A percentile compares a stretch with the other conserved stretches of the same genome.
Conservation (phyloP, 352 stramenopile genomes). For the Globisporangium sylvaticum region DNA sequence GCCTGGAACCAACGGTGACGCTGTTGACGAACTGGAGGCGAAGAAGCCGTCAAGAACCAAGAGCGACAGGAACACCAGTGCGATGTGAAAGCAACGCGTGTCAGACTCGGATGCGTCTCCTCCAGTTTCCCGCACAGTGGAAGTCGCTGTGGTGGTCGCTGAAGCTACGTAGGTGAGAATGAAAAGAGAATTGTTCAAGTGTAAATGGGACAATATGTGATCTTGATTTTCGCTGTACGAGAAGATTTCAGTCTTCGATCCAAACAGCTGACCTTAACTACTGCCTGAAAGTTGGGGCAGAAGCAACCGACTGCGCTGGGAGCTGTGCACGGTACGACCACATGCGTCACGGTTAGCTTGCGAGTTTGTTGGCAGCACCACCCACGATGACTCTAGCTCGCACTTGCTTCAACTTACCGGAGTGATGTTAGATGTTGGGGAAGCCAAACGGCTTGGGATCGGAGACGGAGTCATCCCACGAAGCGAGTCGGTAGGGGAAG, state of each 20-base stretch:
- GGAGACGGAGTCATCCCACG: conserved; percentile 9
- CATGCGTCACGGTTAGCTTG: neutral
- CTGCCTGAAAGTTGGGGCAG: neutral
- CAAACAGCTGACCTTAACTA: neutral
- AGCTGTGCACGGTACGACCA: neutral
- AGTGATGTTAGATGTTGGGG: neutral
- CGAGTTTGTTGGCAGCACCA: neutral
- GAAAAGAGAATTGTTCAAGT: neutral
- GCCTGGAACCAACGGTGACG: neutral
- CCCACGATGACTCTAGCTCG: neutral
- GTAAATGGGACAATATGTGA: neutral
- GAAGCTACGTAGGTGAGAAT: neutral
- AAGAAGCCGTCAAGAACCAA: neutral
- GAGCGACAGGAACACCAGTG: neutral
- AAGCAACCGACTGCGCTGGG: neutral
- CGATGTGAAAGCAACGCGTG: neutral
- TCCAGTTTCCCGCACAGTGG: neutral
- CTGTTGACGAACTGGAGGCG: neutral
- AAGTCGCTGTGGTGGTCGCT: neutral
- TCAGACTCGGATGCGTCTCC: neutral
- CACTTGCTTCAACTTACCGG: neutral
- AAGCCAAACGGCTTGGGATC: neutral
- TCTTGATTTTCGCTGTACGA: neutral
- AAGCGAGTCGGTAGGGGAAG: neutral
- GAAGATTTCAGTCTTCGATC: neutral